Evolutionary conservation across 352 stramenopile genomes (phyloP).

Genomic region (Globisporangium cederbergense): DNA sequence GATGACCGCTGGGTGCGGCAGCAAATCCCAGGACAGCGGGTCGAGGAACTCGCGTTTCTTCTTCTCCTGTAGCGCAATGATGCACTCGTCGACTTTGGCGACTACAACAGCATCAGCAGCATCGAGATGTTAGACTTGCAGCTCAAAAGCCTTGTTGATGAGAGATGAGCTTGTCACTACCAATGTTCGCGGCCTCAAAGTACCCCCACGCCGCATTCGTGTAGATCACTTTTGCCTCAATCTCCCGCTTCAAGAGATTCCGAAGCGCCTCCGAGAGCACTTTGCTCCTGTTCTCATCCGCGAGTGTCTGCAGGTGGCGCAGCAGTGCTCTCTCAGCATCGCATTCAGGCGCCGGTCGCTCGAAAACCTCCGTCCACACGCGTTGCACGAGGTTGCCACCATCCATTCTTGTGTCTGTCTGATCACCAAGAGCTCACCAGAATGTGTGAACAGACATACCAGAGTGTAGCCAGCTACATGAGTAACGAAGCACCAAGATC

Average conservation of each 20-base stretch:
- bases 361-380: slow-evolving; percentile 4
- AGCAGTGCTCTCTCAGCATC: slow-evolving; percentile 6
- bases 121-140: neutral
- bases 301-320: slow-evolving; percentile 9
- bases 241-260: slow-evolving; percentile 19
- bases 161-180: slow-evolving; percentile 18
- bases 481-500: no score
- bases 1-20: slow-evolving; percentile 38
- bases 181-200: slow-evolving; percentile 53
- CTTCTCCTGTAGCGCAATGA: slow-evolving; percentile 53
- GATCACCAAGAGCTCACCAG: neutral
- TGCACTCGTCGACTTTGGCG: slow-evolving; percentile 50
- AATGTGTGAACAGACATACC: no score
- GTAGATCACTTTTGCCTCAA: slow-evolving; percentile 39
- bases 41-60: slow-evolving; percentile 61
- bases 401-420: neutral
- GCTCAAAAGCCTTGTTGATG: neutral
- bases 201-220: slow-evolving; percentile 41
- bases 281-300: neutral
- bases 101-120: slow-evolving; percentile 23
- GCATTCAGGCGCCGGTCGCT: neutral
- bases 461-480: no score
- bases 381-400: neutral
- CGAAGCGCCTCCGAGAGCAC: neutral
- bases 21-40: slow-evolving; percentile 56